A percentile compares a stretch with the other conserved stretches of the same genome.
phyloP scores from a whole-genome alignment of 805 yeast species.

The Candida xyloterini region DNA sequence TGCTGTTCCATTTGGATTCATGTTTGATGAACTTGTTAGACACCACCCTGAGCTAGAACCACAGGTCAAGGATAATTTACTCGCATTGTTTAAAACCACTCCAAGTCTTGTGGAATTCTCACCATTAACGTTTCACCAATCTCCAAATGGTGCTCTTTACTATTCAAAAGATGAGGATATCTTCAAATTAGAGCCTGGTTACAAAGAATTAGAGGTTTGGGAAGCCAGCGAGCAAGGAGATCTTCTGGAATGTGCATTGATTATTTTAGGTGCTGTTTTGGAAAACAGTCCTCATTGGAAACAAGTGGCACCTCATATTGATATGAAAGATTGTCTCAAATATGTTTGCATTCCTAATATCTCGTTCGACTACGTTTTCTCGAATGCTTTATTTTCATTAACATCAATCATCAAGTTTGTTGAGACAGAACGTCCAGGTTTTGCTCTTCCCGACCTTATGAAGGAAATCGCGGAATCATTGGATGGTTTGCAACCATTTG shows the following conservation, averaged over 20 bases:
- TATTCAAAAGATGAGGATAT: slow-evolving; percentile 39
- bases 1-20: slow-evolving; percentile 56
- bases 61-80: slow-evolving; percentile 47
- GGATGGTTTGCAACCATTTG: slow-evolving; percentile 24
- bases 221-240: slow-evolving; percentile 46
- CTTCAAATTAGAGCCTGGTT: slow-evolving; percentile 40
- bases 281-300: slow-evolving; percentile 51
- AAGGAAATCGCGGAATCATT: slow-evolving; percentile 16
- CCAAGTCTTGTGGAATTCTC: slow-evolving; percentile 39
- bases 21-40: slow-evolving; percentile 76
- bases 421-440: slow-evolving; percentile 52
- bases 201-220: slow-evolving; percentile 47
- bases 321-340: slow-evolving; percentile 44
- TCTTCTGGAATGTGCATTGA: slow-evolving; percentile 48
- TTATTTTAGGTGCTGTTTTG: slow-evolving; percentile 49
- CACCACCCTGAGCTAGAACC: slow-evolving; percentile 78
- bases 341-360: slow-evolving; percentile 49
- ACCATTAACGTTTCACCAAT: slow-evolving; percentile 44
- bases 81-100: slow-evolving; percentile 41
- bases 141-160: slow-evolving; percentile 40
- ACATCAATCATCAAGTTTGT: slow-evolving; percentile 53
- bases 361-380: slow-evolving; percentile 59
- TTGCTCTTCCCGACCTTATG: slow-evolving; percentile 36
- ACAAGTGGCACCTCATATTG: slow-evolving; percentile 36
- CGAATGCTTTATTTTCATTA: slow-evolving; percentile 52